Base-by-base conservation (phyloP, 2,329 filamentous ascomycete genomes). In the Camptophora hylomeconis region DNA sequence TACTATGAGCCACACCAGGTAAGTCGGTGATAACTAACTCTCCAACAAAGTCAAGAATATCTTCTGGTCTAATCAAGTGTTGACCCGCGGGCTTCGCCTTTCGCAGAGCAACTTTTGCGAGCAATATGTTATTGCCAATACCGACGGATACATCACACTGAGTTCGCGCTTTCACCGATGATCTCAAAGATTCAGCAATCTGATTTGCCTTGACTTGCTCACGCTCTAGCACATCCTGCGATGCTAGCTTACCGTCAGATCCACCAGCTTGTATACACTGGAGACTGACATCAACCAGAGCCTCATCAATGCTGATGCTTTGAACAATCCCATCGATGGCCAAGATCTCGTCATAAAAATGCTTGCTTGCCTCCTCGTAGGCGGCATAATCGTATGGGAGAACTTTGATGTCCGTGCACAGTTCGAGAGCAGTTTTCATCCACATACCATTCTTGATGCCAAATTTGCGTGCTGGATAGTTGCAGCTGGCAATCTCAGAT, bases 391-490 rank as follows among this genome's bases (percentile, higher is more conserved):
- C 86, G 45, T 98, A 98, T 0, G 86, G 81, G n/a, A 98, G 51
- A 2, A 95, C 75, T 42, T 92, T 84, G 11, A 98, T 61, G 13
- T 83, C 72, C 1, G 87, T 77, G 47, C 84, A 98, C 11, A 89
- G 53, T 41, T 89, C 77, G 35, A 78, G 64, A 0, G 89, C 89
- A 18, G 69, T 67, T 50, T 87, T 92, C 87, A 98, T 95, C 89
- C 92, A 98, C 89, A 95, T 98, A 20, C 92, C 92, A 44, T 98
- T 98, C 49, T 86, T 93, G 31, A 98, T 67, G 1, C 87, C 87
- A 44, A 76, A 89, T 17, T 71, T 67, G 20, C 89, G 73, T 5
- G 92, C 89, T 12, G 79, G 75, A 49, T 98, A 98, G 46, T 98
- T 98, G 56, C 89, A 98, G 40, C 86, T 94, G 13, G 89, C 89